phyloP scores from a whole-genome alignment of 305 asterid genomes.

The Fraxinus sp. region DNA sequence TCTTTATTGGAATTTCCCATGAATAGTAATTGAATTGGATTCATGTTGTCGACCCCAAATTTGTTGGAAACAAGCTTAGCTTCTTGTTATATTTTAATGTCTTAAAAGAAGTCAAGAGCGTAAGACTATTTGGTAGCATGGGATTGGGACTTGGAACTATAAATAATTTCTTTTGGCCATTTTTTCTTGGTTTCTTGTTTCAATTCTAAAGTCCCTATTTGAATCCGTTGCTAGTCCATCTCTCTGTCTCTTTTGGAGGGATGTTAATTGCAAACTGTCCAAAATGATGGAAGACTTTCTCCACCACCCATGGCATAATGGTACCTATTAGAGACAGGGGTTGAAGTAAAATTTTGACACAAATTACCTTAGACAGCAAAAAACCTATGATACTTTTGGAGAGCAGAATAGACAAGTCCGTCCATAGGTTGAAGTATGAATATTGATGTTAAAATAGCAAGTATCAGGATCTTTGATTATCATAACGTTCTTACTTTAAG shows the following conservation, averaged over 20 bases:
- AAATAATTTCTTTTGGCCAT: not conserved
- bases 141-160: not conserved
- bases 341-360: conserved; percentile 6
- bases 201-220: not conserved
- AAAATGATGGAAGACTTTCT: not conserved
- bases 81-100: not conserved
- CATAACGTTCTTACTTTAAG: not conserved
- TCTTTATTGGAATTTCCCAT: not conserved
- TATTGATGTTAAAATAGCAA: not conserved
- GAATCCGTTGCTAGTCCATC: not conserved
- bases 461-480: not conserved
- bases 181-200: not conserved
- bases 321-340: not conserved
- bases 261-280: not conserved
- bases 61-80: not conserved
- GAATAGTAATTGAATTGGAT: not conserved
- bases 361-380: not conserved
- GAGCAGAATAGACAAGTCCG: not conserved
- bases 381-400: not conserved
- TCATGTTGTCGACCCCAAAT: not conserved
- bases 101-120: not conserved
- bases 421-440: not conserved
- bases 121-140: not conserved
- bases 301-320: not conserved
- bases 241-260: not conserved